These are phyloP conservation scores for Aspergillus sergii DNA, from an alignment of 2,329 filamentous ascomycete species.

Conservation along the genomic window DNA sequence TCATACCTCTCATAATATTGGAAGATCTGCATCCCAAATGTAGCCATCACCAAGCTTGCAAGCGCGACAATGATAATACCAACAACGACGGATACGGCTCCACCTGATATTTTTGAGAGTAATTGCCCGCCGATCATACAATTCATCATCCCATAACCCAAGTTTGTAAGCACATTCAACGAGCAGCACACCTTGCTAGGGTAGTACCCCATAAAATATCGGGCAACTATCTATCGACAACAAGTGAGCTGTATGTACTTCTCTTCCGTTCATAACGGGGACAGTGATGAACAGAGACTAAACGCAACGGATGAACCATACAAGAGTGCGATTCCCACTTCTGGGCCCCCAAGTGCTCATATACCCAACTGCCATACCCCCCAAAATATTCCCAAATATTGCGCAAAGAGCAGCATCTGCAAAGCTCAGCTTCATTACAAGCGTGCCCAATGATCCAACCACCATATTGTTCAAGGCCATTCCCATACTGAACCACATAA, in stretches of 20 bases:
- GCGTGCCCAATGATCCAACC: conserved; percentile 45
- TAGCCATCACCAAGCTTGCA: conserved; percentile 38
- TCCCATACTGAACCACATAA: conserved; percentile 45
- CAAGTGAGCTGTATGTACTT: conserved; percentile 13
- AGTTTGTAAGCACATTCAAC: conserved; percentile 46
- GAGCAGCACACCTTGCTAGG: conserved; percentile 44
- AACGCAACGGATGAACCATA: conserved; percentile 20
- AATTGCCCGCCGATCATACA: conserved; percentile 48
- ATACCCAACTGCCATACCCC: conserved; percentile 40
- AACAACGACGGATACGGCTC: conserved; percentile 40
- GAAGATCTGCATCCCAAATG: conserved; percentile 46
- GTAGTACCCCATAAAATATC: conserved; percentile 49
- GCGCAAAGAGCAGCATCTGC: conserved; percentile 43
- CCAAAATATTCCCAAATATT: conserved; percentile 40
- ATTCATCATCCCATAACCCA: conserved; percentile 48
- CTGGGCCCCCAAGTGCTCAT: conserved; percentile 46
- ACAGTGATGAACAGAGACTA: background rate
- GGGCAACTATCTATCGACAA: conserved; percentile 38
- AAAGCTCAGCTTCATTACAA: conserved; percentile 44
- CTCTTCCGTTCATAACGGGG: background rate
- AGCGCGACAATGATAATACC: conserved; percentile 43
- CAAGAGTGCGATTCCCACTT: conserved; percentile 48
- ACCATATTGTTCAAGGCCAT: conserved; percentile 46
- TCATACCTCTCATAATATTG: conserved; percentile 47
- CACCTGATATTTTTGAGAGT: conserved; percentile 44